These are phyloP conservation scores for Porcisia deanei DNA, from an alignment of 208 protist species.

Conservation along the genomic window DNA sequence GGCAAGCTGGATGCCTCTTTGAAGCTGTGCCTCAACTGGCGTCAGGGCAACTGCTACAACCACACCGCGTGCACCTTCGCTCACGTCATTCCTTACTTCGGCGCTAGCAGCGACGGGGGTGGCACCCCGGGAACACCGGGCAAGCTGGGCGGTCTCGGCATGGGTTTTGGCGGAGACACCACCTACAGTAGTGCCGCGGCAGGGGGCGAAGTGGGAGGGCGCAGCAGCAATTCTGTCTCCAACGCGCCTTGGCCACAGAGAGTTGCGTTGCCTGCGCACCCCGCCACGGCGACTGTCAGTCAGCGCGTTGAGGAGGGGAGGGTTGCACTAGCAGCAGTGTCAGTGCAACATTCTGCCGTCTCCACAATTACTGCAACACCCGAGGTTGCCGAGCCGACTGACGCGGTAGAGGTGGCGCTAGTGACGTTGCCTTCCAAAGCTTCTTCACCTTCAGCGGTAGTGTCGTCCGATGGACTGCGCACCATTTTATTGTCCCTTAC, in stretches of 20 bases:
- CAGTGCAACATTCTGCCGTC: not conserved
- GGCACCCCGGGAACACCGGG: slow-evolving; percentile 9
- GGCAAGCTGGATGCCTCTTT: slow-evolving; percentile 65
- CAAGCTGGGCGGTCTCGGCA: not conserved
- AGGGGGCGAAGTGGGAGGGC: not conserved
- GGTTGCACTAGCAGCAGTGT: not conserved
- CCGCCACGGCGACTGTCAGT: not conserved
- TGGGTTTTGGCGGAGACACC: not conserved
- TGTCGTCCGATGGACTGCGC: slow-evolving; percentile 20
- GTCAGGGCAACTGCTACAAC: slow-evolving; percentile 70
- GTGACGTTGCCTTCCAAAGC: not conserved
- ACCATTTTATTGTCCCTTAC: slow-evolving; percentile 19
- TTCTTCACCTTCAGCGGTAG: slow-evolving; percentile 3
- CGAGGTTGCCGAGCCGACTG: not conserved
- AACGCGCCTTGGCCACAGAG: slow-evolving; percentile 20
- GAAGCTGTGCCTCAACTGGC: slow-evolving; percentile 81
- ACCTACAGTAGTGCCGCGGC: slow-evolving; percentile 12
- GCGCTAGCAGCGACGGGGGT: slow-evolving; percentile 23
- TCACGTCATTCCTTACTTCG: slow-evolving; percentile 61
- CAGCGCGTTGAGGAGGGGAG: slow-evolving; percentile 4
- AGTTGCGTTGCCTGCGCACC: slow-evolving; percentile 7
- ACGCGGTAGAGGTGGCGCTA: not conserved
- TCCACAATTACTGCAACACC: not conserved
- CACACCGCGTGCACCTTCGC: slow-evolving; percentile 75
- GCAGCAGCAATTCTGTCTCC: not conserved